Evolutionary conservation across 352 stramenopile genomes (phyloP).

Genomic region (Pythium dissotocum): DNA sequence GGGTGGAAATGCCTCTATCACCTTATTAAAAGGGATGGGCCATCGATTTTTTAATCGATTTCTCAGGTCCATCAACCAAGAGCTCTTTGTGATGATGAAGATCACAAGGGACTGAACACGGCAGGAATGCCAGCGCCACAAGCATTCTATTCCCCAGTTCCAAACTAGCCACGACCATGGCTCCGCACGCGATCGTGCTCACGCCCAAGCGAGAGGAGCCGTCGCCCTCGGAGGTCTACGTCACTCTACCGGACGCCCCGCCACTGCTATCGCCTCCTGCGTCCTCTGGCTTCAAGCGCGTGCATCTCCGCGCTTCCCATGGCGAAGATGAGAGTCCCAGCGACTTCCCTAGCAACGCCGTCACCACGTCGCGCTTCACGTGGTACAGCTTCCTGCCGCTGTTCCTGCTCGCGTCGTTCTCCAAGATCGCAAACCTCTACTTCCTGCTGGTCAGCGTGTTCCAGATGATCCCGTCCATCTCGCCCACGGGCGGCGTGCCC

Average conservation of each 20-base stretch:
- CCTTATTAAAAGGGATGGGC: not conserved
- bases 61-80: not conserved
- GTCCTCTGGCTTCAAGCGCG: not conserved
- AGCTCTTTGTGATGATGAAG: not conserved
- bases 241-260: not conserved
- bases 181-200: not conserved
- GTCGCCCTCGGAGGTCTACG: not conserved
- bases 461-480: conserved; percentile 79
- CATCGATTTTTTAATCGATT: not conserved
- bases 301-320: not conserved
- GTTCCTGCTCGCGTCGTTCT: conserved; percentile 84
- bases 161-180: not conserved
- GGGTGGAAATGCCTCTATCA: not conserved
- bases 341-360: conserved; percentile 43
- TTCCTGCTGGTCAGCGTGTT: conserved; percentile 87
- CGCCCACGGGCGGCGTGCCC: conserved; percentile 71
- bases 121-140: too few species aligned
- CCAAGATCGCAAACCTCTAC: conserved; percentile 87
- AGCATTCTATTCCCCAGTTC: not conserved
- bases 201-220: not conserved
- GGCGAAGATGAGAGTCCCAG: not conserved
- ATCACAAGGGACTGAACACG: too few species aligned
- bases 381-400: conserved; percentile 85
- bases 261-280: not conserved
- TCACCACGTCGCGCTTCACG: conserved; percentile 83